A percentile compares a stretch with the other conserved stretches of the same genome.
These are phyloP conservation scores for Mycogone perniciosa DNA, from an alignment of 2,329 filamentous ascomycete genomes.

Conservation along the genomic window DNA sequence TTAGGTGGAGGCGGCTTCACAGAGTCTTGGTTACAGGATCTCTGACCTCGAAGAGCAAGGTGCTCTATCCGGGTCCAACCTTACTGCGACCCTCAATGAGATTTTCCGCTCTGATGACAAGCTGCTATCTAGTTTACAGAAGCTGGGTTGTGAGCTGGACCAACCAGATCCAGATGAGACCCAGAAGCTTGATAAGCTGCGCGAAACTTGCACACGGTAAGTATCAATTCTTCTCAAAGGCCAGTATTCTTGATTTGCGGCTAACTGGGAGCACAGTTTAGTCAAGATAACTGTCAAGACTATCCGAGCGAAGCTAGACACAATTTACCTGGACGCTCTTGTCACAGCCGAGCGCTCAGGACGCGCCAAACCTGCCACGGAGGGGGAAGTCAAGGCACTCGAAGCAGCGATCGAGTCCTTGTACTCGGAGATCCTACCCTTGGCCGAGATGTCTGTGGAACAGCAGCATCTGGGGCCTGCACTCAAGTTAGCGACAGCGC, in stretches of 20 bases:
- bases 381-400: conserved; percentile 42
- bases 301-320: conserved; percentile 48
- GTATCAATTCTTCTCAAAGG: background rate
- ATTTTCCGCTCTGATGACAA: conserved; percentile 58
- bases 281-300: conserved; percentile 53
- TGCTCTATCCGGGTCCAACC: conserved; percentile 35
- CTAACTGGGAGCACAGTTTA: conserved; percentile 31
- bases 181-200: conserved; percentile 48
- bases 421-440: conserved; percentile 61
- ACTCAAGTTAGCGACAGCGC: conserved; percentile 37
- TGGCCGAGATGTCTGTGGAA: conserved; percentile 65
- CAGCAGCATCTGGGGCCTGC: conserved; percentile 61
- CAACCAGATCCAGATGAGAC: conserved; percentile 46
- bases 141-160: conserved; percentile 56
- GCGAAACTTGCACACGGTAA: conserved; percentile 51
- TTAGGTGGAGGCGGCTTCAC: conserved; percentile 44
- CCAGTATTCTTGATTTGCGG: background rate
- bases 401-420: conserved; percentile 63
- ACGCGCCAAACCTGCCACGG: conserved; percentile 21
- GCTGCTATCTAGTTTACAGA: conserved; percentile 58
- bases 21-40: conserved; percentile 39
- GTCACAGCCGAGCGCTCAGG: conserved; percentile 22
- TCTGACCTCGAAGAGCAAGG: conserved; percentile 47
- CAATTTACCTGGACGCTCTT: conserved; percentile 47
- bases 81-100: conserved; percentile 44